A percentile compares a stretch with the other conserved stretches of the same genome.
Evolutionary conservation across 148 eudicot genomes (phyloP).

Genomic region (Vaccinium darrowii): DNA sequence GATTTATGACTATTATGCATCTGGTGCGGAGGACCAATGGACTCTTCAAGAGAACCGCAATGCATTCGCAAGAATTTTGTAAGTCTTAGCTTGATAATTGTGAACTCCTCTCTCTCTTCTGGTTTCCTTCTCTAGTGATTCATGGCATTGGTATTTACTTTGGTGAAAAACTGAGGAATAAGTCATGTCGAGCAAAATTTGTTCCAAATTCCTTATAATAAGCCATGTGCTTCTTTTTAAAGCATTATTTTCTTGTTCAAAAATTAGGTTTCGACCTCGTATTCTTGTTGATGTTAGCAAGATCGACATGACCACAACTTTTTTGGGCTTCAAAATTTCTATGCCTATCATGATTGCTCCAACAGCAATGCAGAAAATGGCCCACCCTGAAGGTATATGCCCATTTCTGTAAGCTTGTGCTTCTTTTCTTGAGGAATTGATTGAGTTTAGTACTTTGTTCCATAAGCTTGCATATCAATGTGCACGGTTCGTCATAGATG

Average conservation of each 20-base stretch:
- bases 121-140: constrained; percentile 3
- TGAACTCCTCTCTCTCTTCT: background rate
- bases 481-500: too few relatives aligned
- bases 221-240: background rate
- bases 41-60: constrained; percentile 73
- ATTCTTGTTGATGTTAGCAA: constrained; percentile 76
- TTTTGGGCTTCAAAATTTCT: constrained; percentile 75
- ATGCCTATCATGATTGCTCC: constrained; percentile 99
- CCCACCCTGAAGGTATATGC: constrained; percentile 76
- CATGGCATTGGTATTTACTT: constrained; percentile 2
- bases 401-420: background rate
- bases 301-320: constrained; percentile 60
- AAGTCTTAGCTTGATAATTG: constrained; percentile 20
- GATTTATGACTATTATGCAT: constrained; percentile 80
- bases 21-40: constrained; percentile 97
- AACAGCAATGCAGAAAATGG: constrained; percentile 88
- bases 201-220: background rate
- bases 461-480: background rate
- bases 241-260: background rate
- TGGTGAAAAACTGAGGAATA: background rate
- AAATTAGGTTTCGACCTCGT: constrained; percentile 79
- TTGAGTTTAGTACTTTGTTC: background rate
- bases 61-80: constrained; percentile 78
- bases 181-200: background rate
- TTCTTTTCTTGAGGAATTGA: background rate